Evolutionary conservation across 371 early-diverging fungal species (phyloP), one percentile per base, ranked within the genome.

Genomic region (Vairimorpha apis): DNA sequence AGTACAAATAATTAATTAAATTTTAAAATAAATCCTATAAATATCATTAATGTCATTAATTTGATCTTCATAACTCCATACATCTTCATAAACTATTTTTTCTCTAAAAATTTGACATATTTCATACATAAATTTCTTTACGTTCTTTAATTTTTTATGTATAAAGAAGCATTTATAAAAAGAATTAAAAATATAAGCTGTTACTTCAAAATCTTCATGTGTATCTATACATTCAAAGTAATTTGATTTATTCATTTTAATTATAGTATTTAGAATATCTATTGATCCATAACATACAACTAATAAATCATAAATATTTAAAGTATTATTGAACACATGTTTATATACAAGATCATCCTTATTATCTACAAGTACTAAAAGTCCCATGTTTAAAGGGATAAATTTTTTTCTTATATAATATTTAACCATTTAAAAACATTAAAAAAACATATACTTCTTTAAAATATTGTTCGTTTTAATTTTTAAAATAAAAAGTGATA

Each of bases 281-380:
- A 68, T 68, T 37, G 68, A 68, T 41, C 59, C 68, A 43, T 58
- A 68, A 44, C 55, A 41, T 16, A 68, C 44, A 7, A 68, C 16
- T 68, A 30, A 41, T 58, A 44, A 58, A 32, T 58, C 68, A 43
- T 44, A 32, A 32, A 25, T 58, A 51, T 67, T 16, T 18, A 16
- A 1, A 29, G 7, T 27, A 5, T 27, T 33, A n/a, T 18, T 12
- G 29, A 56, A 68, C 23, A 35, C 41, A 18, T 58, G 37, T 32
- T 68, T 55, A 27, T 58, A 68, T 27, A 68, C 68, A 21, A 68
- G 32, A 25, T 68, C 68, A 23, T 68, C 44, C 51, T 68, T 68
- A 25, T 68, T 58, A 38, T 55, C 43, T 38, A 68, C 27, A 41
- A 68, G 32, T 16, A 68, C 51, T n/a, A 68, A 5, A 29, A 68